Base-by-base conservation (phyloP, 164 flowering plant species). In the Euptelea pleiosperma region DNA sequence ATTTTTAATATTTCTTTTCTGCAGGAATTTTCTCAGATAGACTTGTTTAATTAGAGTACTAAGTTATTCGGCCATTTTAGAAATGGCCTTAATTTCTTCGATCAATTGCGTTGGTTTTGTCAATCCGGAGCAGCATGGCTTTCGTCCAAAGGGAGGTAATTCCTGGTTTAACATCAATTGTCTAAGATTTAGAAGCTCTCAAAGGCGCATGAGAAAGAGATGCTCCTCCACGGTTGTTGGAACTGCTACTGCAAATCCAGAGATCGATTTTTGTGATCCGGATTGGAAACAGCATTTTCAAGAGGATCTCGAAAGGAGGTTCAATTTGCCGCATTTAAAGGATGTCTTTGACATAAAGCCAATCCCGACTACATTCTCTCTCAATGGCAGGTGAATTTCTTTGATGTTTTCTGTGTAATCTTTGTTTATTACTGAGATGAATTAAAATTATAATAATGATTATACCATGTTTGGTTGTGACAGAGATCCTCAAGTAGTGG, bases 321-420 rank as follows among this genome's bases (percentile, higher is more conserved):
- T 74, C 48, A 67, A 51, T 58, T 61, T 74, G 62, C 77, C 77
- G 6, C 74, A 74, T 64, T 31, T 74, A 8, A 66, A 28, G 9
- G 72, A 74, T 54, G 58, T 63, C 26, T 53, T 74, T 25, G 67
- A 70, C 37, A 29, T 70, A 31, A 52, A 57, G 41, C 77, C 77
- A 25, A 66, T 67, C 39, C 74, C 56, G 21, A 70, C 72, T 3
- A 67, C 72, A 11, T 74, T 74, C 43, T 60, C 64, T 42, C 56
- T 70, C n/a, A 64, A 60, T 22, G 58, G 22, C 55, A 70, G 77
- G 77, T 74, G 19, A 29, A 34, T 24, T 24, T 3, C 8, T 56
- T 52, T 22, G 8, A 19, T 18, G 18, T 34, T 3, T n/a, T 34
- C 11, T 33, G n/a, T 40, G 4, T 41, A 33, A 0, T 35, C 16